Conservation (phyloP, 208 protist species). For the Trypanosomatidae sp. region DNA sequence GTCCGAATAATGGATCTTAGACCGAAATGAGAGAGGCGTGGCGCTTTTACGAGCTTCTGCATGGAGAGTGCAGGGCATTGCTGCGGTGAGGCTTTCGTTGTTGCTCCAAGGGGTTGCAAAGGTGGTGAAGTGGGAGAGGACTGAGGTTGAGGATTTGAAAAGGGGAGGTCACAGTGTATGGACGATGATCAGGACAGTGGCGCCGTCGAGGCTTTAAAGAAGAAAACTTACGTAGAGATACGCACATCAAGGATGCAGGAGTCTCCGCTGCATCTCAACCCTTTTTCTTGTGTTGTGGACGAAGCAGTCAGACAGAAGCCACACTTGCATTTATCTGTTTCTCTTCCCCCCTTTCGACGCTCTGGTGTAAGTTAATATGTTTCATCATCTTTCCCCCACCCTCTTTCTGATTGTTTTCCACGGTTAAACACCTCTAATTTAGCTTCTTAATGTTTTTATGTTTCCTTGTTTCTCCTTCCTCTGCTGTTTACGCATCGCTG, state of each 20-base stretch:
- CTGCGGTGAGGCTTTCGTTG: neutral
- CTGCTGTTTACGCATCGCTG: neutral
- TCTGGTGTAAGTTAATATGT: neutral
- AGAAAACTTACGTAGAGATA: neutral
- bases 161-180: neutral
- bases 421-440: neutral
- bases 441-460: constrained; percentile 1
- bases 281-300: neutral
- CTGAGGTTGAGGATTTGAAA: neutral
- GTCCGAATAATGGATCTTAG: neutral
- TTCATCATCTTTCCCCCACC: neutral
- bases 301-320: neutral
- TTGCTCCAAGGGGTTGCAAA: neutral
- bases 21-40: neutral
- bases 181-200: neutral
- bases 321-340: neutral
- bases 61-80: neutral
- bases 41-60: neutral
- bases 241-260: neutral
- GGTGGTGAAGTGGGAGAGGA: neutral
- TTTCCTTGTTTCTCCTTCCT: constrained; percentile 8
- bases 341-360: neutral
- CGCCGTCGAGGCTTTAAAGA: neutral
- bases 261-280: neutral
- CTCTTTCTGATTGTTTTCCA: constrained; percentile 5